Evolutionary conservation across 2,329 filamentous ascomycete species (phyloP).

Genomic region (Blastomyces silverae): DNA sequence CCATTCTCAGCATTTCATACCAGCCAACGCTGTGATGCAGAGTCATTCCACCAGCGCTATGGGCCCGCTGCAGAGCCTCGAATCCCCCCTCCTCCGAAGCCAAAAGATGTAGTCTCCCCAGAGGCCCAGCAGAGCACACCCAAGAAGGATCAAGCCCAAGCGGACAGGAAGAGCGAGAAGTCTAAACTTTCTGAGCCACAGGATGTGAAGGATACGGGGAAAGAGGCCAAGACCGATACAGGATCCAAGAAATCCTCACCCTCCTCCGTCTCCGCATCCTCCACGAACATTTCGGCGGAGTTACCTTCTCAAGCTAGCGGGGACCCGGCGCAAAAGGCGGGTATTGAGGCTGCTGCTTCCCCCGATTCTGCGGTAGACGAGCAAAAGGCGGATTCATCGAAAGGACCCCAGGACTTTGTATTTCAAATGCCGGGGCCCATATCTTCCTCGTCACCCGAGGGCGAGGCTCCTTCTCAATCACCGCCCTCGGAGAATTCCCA

Average conservation of each 20-base stretch:
- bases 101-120: conserved; percentile 24
- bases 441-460: conserved; percentile 24
- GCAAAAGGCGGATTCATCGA: conserved; percentile 6
- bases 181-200: conserved; percentile 17
- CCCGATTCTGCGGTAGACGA: conserved; percentile 8
- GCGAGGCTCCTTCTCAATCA: conserved; percentile 22
- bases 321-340: conserved; percentile 5
- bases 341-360: neutral
- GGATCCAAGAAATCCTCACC: conserved; percentile 3
- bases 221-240: conserved; percentile 13
- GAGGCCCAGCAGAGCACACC: conserved; percentile 15
- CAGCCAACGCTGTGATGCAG: conserved; percentile 32
- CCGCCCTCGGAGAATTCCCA: conserved; percentile 27
- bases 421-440: conserved; percentile 22
- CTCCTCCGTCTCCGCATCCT: conserved; percentile 8
- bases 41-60: conserved; percentile 42
- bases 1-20: conserved; percentile 34
- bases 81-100: conserved; percentile 34
- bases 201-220: conserved; percentile 24
- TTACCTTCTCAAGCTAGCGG: conserved; percentile 12
- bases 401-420: conserved; percentile 16
- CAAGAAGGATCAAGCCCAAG: conserved; percentile 1
- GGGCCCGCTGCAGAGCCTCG: conserved; percentile 41
- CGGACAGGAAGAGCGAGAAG: conserved; percentile 6
- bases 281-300: conserved; percentile 18